Evolutionary conservation across 2,329 filamentous ascomycete species (phyloP), one percentile per base, ranked within the genome.

Genomic region (Venturia carpophila): DNA sequence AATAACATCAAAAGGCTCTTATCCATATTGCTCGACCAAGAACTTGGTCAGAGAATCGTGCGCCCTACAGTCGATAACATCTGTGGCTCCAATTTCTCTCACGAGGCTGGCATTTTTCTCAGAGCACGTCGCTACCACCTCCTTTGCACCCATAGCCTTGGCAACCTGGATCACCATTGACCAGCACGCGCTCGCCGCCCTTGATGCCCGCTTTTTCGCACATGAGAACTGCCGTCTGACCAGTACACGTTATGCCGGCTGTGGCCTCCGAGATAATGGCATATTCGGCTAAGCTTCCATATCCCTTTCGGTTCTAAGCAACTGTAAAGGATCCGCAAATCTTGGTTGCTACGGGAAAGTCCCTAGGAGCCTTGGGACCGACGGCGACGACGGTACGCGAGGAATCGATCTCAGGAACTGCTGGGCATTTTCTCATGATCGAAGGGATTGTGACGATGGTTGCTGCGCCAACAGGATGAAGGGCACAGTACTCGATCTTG

Each of bases 131-230:
- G 73, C 81, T 1, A 78, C 77, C 1, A 83, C 74, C 52, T 70
- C 69, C 0, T 78, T 79, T 42, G 39, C 42, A 0, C 75, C 74
- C 10, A 72, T 67, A n/a, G 68, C 71, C 17, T 73, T 73, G 56
- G 70, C 73, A 73, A 81, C 76, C 71, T 83, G 81, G 60, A 82
- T 71, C 1, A 76, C 72, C 62, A 67, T 82, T 81, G 4, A 83
- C 72, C 60, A 83, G 68, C 43, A 82, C 78, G 2, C 75, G 71
- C 24, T 75, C 70, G 0, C 78, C 76, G 5, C 65, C 62, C 65
- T 75, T 72, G 63, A 75, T 68, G 2, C 68, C 71, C 3, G 77
- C 74, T 30, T 71, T 71, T 27, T 70, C 68, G 0, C 78, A 64
- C 42, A 78, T 68, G 61, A 75, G 69, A 58, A 76, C 67, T 21